These are phyloP conservation scores for Starmerella gropengiesseri DNA, from an alignment of 805 yeast species.

Conservation along the genomic window DNA sequence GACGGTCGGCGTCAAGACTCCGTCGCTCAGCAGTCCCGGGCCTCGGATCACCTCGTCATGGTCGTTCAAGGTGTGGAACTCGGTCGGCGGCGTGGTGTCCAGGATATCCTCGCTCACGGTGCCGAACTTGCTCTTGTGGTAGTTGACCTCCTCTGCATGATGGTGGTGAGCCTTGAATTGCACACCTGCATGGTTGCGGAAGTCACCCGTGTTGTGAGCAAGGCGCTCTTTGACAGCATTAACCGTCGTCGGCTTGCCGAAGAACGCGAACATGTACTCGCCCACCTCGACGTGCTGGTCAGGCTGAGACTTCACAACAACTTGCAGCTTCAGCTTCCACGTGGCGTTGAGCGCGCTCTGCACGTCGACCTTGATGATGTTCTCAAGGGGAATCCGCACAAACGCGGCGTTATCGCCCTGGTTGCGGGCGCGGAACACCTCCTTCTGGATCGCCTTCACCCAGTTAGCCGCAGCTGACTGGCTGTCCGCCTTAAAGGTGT, in stretches of 20 bases:
- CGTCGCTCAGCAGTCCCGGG: background rate
- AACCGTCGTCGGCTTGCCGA: slow-evolving; percentile 8
- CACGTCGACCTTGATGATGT: slow-evolving; percentile 51
- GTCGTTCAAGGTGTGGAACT: slow-evolving; percentile 4
- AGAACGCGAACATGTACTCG: slow-evolving; percentile 15
- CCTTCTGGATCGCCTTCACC: slow-evolving; percentile 64
- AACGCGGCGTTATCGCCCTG: slow-evolving; percentile 60
- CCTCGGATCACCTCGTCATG: background rate
- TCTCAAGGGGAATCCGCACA: slow-evolving; percentile 62
- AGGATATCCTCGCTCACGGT: slow-evolving; percentile 8
- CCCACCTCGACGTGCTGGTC: slow-evolving; percentile 2
- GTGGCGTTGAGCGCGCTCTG: slow-evolving; percentile 46
- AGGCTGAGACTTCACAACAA: slow-evolving; percentile 1
- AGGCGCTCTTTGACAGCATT: background rate
- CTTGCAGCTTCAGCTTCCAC: slow-evolving; percentile 31
- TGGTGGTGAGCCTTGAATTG: background rate
- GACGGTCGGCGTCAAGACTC: background rate
- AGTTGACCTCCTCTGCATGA: background rate
- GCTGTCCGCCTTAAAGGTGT: slow-evolving; percentile 64
- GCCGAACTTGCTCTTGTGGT: slow-evolving; percentile 5
- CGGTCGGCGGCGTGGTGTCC: slow-evolving; percentile 16
- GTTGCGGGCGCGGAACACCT: slow-evolving; percentile 64
- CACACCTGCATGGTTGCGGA: slow-evolving; percentile 6
- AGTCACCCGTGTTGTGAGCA: slow-evolving; percentile 3
- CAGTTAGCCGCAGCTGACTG: slow-evolving; percentile 65